A percentile compares a stretch with the other conserved stretches of the same genome.
These are phyloP conservation scores for Proliferodiscus dingleyae DNA, from an alignment of 2,329 filamentous ascomycete genomes.

Conservation along the genomic window DNA sequence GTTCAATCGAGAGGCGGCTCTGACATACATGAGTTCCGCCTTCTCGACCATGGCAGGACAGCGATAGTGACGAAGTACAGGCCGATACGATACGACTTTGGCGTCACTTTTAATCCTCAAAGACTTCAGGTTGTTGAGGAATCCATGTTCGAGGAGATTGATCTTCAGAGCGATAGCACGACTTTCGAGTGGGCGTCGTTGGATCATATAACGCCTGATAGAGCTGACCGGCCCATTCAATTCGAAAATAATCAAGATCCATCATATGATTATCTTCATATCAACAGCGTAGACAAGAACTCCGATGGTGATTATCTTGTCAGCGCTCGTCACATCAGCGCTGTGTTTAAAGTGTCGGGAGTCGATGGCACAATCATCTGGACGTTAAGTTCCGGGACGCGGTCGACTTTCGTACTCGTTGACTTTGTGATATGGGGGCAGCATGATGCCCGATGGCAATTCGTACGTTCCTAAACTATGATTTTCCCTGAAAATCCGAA, in stretches of 20 bases:
- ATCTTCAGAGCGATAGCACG: slow-evolving; percentile 42
- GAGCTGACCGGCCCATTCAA: background rate
- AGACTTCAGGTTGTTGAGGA: slow-evolving; percentile 25
- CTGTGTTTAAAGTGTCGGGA: slow-evolving; percentile 40
- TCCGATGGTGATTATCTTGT: slow-evolving; percentile 39
- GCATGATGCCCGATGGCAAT: slow-evolving; percentile 43
- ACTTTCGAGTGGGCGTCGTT: slow-evolving; percentile 45
- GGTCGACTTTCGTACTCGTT: slow-evolving; percentile 39
- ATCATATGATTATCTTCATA: slow-evolving; percentile 47
- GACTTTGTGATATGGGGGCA: slow-evolving; percentile 41
- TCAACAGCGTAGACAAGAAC: slow-evolving; percentile 50
- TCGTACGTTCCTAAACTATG: background rate
- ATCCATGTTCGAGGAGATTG: slow-evolving; percentile 37
- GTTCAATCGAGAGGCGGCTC: slow-evolving; percentile 20
- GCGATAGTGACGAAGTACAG: slow-evolving; percentile 27
- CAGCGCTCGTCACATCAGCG: slow-evolving; percentile 38
- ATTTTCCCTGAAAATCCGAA: background rate
- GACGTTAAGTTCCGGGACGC: slow-evolving; percentile 45
- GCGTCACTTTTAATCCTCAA: slow-evolving; percentile 13
- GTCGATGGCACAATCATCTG: slow-evolving; percentile 43
- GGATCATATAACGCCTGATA: slow-evolving; percentile 28
- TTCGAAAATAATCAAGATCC: background rate
- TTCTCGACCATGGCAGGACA: slow-evolving; percentile 24
- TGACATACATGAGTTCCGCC: slow-evolving; percentile 29
- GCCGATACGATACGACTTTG: slow-evolving; percentile 15